These are phyloP conservation scores for Lonicera japonica DNA, from an alignment of 129 eudicot genomes.

Conservation along the genomic window DNA sequence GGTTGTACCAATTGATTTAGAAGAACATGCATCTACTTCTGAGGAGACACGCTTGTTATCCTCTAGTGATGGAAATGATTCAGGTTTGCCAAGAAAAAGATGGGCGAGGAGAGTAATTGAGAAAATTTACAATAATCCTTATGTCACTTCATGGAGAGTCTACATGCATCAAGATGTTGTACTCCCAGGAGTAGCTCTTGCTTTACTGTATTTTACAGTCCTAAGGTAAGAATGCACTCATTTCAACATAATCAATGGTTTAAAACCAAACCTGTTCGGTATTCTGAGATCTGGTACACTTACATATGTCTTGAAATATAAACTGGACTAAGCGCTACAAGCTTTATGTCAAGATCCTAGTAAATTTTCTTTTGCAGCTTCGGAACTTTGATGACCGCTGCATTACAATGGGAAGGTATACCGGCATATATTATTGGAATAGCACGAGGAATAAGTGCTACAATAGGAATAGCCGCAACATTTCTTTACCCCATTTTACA, in stretches of 20 bases:
- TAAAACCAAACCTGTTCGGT: not conserved
- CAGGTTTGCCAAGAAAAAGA: conserved; percentile 7
- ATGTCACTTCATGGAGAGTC: conserved; percentile 61
- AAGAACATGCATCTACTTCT: conserved; percentile 34
- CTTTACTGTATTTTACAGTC: conserved; percentile 77
- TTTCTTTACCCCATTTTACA: conserved; percentile 70
- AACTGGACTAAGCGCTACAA: too few species aligned
- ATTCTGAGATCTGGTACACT: too few species aligned
- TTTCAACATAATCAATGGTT: too few species aligned
- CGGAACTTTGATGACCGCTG: conserved; percentile 91
- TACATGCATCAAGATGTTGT: conserved; percentile 81
- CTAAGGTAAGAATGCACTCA: conserved; percentile 43
- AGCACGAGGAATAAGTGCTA: conserved; percentile 86
- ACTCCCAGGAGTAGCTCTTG: conserved; percentile 80
- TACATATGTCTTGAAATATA: too few species aligned
- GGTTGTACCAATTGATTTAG: conserved; percentile 16
- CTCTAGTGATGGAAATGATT: conserved; percentile 8
- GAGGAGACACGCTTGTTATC: conserved; percentile 16
- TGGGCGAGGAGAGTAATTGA: conserved; percentile 16
- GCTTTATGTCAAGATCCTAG: too few species aligned
- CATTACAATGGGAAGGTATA: conserved; percentile 88
- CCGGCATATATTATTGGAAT: conserved; percentile 77
- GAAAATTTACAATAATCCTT: conserved; percentile 30
- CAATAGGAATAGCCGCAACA: conserved; percentile 79
- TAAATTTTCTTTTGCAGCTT: conserved; percentile 40